Conservation (phyloP, 139 green algal genomes). For the Pseudopediastrum boryanum region DNA sequence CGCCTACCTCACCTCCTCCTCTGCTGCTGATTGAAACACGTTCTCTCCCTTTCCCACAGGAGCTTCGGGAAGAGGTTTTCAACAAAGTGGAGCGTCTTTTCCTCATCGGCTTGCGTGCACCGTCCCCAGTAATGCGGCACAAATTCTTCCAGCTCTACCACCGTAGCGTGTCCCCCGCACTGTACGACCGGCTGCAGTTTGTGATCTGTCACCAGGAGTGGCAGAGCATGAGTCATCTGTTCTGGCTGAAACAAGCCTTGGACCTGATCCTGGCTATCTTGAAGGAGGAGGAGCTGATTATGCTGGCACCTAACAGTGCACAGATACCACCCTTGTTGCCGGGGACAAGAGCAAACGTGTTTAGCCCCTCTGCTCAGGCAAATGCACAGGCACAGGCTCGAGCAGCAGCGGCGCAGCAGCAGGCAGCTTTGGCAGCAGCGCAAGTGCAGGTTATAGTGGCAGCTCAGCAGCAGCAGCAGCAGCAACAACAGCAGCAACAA, state of each 20-base stretch:
- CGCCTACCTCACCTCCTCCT: too few species aligned
- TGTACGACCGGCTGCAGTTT: constrained; percentile 92
- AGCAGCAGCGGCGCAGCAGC: neutral
- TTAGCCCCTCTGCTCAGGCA: constrained; percentile 24
- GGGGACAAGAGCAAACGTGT: constrained; percentile 30
- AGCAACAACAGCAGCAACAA: constrained; percentile 1
- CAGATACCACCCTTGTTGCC: constrained; percentile 73
- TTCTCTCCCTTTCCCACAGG: constrained; percentile 16
- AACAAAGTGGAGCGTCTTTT: constrained; percentile 89
- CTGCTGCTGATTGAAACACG: too few species aligned
- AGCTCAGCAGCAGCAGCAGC: neutral
- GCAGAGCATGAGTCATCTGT: constrained; percentile 57
- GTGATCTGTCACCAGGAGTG: constrained; percentile 93
- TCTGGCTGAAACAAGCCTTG: constrained; percentile 97
- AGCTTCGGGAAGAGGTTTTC: constrained; percentile 80
- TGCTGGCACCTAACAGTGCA: constrained; percentile 89
- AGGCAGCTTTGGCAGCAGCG: neutral
- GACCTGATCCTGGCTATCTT: constrained; percentile 91
- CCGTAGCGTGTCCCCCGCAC: constrained; percentile 60
- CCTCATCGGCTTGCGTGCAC: constrained; percentile 86
- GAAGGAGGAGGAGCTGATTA: constrained; percentile 83
- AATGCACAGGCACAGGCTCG: neutral
- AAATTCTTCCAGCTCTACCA: constrained; percentile 95
- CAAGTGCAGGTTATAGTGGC: neutral
- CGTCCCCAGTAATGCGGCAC: constrained; percentile 61